These are phyloP conservation scores for Penicillium salamii DNA, from an alignment of 495 filamentous ascomycete species.

Conservation along the genomic window DNA sequence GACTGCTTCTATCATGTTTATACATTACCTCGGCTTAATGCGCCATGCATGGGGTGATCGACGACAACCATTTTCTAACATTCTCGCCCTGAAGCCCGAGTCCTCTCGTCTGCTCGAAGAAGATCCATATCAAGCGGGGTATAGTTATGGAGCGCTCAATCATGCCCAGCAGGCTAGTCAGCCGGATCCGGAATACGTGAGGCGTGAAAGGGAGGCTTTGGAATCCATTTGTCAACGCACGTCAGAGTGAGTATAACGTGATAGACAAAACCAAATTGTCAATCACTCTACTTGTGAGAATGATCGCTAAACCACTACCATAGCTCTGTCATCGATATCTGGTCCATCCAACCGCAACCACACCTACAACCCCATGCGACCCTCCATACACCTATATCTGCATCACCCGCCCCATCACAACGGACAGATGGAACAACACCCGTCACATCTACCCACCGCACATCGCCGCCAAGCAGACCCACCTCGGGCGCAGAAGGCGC, in stretches of 20 bases:
- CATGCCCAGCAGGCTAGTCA: constrained; percentile 39
- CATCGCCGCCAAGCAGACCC: constrained; percentile 15
- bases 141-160: constrained; percentile 46
- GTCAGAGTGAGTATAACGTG: constrained; percentile 43
- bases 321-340: constrained; percentile 50
- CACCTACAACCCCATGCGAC: constrained; percentile 48
- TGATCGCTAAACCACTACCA: background rate
- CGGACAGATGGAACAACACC: constrained; percentile 19
- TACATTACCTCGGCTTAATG: constrained; percentile 17
- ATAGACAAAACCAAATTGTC: background rate
- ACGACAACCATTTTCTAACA: constrained; percentile 21
- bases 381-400: constrained; percentile 33
- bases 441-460: constrained; percentile 18
- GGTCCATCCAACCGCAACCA: constrained; percentile 49
- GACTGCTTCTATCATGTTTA: constrained; percentile 7
- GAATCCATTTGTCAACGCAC: constrained; percentile 53
- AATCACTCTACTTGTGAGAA: background rate
- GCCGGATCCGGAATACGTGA: constrained; percentile 48
- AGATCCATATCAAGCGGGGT: constrained; percentile 48
- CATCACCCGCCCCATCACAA: constrained; percentile 26
- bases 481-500: constrained; percentile 21
- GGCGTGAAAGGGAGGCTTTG: constrained; percentile 50
- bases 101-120: constrained; percentile 52
- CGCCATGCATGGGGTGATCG: constrained; percentile 10
- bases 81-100: constrained; percentile 32